Percentiles rank a stretch among this genome's conserved stretches.
These are phyloP conservation scores for Xylariales sp. DNA, from an alignment of 2,329 filamentous ascomycete genomes.

Conservation along the genomic window DNA sequence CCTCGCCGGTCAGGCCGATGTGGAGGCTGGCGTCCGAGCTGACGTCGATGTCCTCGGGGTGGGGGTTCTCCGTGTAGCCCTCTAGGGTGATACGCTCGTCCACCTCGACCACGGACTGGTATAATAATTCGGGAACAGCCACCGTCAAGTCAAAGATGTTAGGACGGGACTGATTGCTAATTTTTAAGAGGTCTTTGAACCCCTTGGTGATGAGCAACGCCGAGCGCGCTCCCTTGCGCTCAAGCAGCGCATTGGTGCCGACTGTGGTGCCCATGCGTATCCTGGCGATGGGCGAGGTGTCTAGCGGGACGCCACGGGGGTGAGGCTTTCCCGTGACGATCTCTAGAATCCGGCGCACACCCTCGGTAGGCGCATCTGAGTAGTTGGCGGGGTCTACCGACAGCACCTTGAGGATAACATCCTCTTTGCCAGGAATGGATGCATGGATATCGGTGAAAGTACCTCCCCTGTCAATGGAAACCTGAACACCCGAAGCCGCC, in stretches of 20 bases:
- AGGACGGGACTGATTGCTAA: conserved; percentile 68
- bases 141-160: conserved; percentile 70
- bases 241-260: conserved; percentile 7
- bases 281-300: conserved; percentile 2
- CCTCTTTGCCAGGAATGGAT: conserved; percentile 4
- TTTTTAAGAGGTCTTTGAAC: conserved; percentile 67
- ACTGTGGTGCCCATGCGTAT: conserved; percentile 11
- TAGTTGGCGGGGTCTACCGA: conserved; percentile 8
- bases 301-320: conserved; percentile 4
- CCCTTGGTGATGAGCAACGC: conserved; percentile 11
- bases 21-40: conserved; percentile 49
- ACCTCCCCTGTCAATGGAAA: conserved; percentile 10
- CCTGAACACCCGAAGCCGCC: too few relatives aligned
- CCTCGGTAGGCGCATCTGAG: conserved; percentile 8
- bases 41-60: too few relatives aligned
- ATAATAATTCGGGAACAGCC: conserved; percentile 61
- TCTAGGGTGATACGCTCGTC: conserved; percentile 69
- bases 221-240: conserved; percentile 1
- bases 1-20: conserved; percentile 50
- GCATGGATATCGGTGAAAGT: conserved; percentile 9
- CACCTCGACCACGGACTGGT: conserved; percentile 64
- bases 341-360: conserved; percentile 8
- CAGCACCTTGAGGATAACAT: conserved; percentile 8
- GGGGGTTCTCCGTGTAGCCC: conserved; percentile 56
- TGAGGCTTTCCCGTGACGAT: conserved; percentile 2